Evolutionary conservation across 2,329 filamentous ascomycete species (phyloP).

Genomic region (Pseudogymnoascus pannorum): DNA sequence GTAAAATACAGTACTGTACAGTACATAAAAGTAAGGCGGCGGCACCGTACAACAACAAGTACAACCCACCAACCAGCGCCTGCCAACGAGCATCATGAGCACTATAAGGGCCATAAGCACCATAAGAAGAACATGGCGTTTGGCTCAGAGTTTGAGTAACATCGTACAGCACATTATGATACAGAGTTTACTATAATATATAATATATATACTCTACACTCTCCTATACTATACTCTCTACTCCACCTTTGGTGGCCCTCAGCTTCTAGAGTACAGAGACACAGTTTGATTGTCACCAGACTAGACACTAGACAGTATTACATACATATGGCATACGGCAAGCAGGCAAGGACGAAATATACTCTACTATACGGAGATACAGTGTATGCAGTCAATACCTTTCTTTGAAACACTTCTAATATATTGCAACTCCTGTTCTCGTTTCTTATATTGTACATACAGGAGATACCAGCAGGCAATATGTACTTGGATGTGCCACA

Average conservation of each 20-base stretch:
- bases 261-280: slow-evolving; percentile 1
- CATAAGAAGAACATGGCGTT: neutral
- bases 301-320: slow-evolving; percentile 1
- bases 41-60: neutral
- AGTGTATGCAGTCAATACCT: neutral
- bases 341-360: neutral
- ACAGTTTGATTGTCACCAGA: slow-evolving; percentile 1
- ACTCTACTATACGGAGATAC: slow-evolving; percentile 5
- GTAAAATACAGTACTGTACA: neutral
- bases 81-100: too few relatives aligned
- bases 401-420: neutral
- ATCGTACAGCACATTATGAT: neutral
- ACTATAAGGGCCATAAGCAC: too few relatives aligned
- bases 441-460: neutral
- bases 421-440: neutral
- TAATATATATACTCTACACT: neutral
- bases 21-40: neutral
- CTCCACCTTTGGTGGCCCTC: neutral
- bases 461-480: neutral
- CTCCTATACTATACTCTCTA: neutral
- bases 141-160: neutral
- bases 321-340: neutral
- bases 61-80: too few relatives aligned
- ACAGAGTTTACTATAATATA: too few relatives aligned
- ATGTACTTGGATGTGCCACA: neutral